Base-by-base conservation (phyloP, 495 filamentous ascomycete genomes). In the Tuber umbilicatum region DNA sequence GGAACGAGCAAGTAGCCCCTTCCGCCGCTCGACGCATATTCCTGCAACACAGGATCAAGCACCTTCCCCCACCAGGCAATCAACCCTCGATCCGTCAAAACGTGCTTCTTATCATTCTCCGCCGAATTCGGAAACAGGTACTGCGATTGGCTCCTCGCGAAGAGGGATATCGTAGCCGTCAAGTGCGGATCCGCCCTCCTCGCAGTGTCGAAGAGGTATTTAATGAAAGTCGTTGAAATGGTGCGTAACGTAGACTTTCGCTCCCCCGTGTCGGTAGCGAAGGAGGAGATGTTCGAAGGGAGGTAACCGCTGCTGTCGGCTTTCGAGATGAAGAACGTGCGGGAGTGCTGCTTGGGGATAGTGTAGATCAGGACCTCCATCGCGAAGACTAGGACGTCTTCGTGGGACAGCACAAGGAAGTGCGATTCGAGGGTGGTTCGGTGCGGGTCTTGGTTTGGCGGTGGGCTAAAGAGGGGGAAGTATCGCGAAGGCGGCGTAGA, bases 41-140 rank as follows among this genome's bases (percentile, higher is more conserved):
- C 79, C 71, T 89, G 87, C 50, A 90, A 82, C 19, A 97, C 84
- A 0, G 93, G 92, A 82, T 97, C 92, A 16, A 96, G 83, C 27
- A 93, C 91, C 35, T 88, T 88, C 83, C 93, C 97, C 95, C 95
- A 99, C 95, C 95, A 99, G 76, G 90, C 91, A 45, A 98, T 92
- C 47, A 99, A 83, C 2, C 91, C 91, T 70, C 93, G 85, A 79
- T 99, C 95, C 79, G 97, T 93, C 27, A 97, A 86, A n/a, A 98
- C 90, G 84, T 98, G 96, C 79, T 99, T 99, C 41, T 87, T 87
- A 23, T 82, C 74, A 81, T 98, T 97, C 75, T 94, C 90, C 41
- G 93, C 88, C 81, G 94, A 97, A 14, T 92, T 93, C 0, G 94
- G 93, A 81, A 97, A 99, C 17, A 99, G 87, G 80, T 99, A 99